Conservation (phyloP, 352 stramenopile species). For the Phytophthora vignae region DNA sequence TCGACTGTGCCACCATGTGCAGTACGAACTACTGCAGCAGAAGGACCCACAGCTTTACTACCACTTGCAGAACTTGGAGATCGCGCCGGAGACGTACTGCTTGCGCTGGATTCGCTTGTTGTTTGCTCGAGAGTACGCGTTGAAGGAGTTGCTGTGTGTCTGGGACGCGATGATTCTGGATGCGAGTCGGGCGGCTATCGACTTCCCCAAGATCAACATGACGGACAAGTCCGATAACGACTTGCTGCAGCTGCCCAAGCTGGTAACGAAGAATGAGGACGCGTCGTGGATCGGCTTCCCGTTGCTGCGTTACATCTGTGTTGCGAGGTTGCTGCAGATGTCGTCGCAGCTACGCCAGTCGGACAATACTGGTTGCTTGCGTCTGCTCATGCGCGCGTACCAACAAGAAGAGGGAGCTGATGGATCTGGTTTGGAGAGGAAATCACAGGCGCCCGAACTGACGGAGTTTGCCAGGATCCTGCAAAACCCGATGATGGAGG, state of each 20-base stretch:
- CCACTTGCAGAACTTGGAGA: constrained; percentile 82
- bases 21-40: constrained; percentile 81
- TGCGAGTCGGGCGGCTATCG: constrained; percentile 33
- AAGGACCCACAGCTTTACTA: constrained; percentile 86
- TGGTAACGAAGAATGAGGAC: constrained; percentile 27
- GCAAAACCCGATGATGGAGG: constrained; percentile 64
- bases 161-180: constrained; percentile 82
- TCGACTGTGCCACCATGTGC: constrained; percentile 71
- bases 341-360: constrained; percentile 56
- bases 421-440: constrained; percentile 1
- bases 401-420: constrained; percentile 34
- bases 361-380: constrained; percentile 77
- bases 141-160: constrained; percentile 66
- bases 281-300: constrained; percentile 66
- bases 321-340: constrained; percentile 68
- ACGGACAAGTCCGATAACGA: constrained; percentile 44
- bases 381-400: constrained; percentile 77
- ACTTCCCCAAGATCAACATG: constrained; percentile 48
- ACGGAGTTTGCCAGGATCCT: constrained; percentile 64
- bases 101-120: constrained; percentile 82
- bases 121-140: constrained; percentile 77
- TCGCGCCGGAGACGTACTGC: constrained; percentile 84
- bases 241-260: constrained; percentile 45
- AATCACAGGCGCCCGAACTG: constrained; percentile 37
- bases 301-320: constrained; percentile 73